Evolutionary conservation across 2,329 filamentous ascomycete genomes (phyloP), one percentile per base, ranked within the genome.

Genomic region (Rasamsonia emersonii): DNA sequence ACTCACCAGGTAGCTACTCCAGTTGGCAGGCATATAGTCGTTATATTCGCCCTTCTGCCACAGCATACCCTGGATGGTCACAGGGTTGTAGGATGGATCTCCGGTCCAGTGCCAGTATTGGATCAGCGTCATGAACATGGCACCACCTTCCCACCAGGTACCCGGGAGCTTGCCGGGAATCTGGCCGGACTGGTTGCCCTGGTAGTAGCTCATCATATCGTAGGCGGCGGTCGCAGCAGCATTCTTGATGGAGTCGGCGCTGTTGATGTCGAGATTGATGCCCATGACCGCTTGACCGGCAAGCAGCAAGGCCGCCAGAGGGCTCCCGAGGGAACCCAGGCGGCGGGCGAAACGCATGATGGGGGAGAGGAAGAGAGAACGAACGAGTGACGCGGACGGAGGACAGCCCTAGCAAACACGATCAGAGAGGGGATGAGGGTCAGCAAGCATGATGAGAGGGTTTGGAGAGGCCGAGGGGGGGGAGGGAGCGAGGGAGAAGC

Each of bases 31-130:
- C 78, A 88, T 86, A 50, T 82, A 89, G 51, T 88, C 78, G 30
- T 73, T 64, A 46, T 79, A 67, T 2, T 74, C 69, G 30, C 83
- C 83, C 23, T 77, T 72, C 56, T 91, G 84, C 50, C 73, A 75
- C 18, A 86, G 65, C 38, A 93, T 63, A 4, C 72, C 84, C 41
- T 82, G 67, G 16, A 66, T 69, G 6, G 75, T 71, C 24, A 82
- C 61, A n/a, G 77, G 61, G 51, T 86, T 86, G 61, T 82, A 86
- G 24, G 69, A 67, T 4, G 68, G 60, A 51, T 88, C 81, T 9
- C 75, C 77, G 0, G 82, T 86, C 50, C 83, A 82, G 51, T 79
- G 81, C 81, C 82, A 89, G 55, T 89, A 89, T 46, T 89, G 80
- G 34, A 89, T 65, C 42, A 89, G 62, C 3, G 78, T 63, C 9